A percentile compares a stretch with the other conserved stretches of the same genome.
These are phyloP conservation scores for Aspergillus sclerotiicarbonarius DNA, from an alignment of 495 filamentous ascomycete genomes.

Conservation along the genomic window DNA sequence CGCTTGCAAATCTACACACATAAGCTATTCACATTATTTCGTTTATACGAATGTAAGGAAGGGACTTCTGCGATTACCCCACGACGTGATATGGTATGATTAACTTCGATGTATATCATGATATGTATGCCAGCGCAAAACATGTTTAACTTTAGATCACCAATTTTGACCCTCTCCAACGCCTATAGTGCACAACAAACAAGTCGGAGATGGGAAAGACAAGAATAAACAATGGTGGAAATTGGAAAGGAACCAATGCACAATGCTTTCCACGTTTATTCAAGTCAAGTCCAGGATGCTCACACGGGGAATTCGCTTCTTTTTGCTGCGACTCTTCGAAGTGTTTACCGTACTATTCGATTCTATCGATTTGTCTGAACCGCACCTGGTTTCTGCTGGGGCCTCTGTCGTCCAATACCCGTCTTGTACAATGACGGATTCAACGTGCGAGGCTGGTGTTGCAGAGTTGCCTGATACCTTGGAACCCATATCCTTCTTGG, in stretches of 20 bases:
- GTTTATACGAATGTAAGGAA: neutral
- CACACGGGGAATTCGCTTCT: conserved; percentile 36
- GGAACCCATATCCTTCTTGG: neutral
- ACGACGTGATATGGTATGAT: neutral
- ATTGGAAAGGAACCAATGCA: neutral
- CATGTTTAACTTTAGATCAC: neutral
- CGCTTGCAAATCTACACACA: conserved; percentile 1
- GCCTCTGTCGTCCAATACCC: conserved; percentile 38
- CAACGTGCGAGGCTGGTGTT: conserved; percentile 20
- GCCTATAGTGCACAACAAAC: neutral
- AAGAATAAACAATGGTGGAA: neutral
- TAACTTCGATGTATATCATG: neutral
- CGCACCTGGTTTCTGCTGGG: conserved; percentile 5
- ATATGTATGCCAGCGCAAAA: neutral
- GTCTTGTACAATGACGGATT: conserved; percentile 27
- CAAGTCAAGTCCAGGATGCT: conserved; percentile 40
- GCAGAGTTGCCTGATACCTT: neutral
- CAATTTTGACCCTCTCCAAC: neutral
- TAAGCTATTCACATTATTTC: neutral
- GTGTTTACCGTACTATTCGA: neutral
- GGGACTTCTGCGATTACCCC: neutral
- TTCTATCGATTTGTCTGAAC: conserved; percentile 1
- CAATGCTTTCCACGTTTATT: neutral
- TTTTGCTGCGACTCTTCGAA: conserved; percentile 19
- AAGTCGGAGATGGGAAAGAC: neutral